Evolutionary conservation across 345 rosid species (phyloP).

Genomic region (Pseudoturritis turrita): DNA sequence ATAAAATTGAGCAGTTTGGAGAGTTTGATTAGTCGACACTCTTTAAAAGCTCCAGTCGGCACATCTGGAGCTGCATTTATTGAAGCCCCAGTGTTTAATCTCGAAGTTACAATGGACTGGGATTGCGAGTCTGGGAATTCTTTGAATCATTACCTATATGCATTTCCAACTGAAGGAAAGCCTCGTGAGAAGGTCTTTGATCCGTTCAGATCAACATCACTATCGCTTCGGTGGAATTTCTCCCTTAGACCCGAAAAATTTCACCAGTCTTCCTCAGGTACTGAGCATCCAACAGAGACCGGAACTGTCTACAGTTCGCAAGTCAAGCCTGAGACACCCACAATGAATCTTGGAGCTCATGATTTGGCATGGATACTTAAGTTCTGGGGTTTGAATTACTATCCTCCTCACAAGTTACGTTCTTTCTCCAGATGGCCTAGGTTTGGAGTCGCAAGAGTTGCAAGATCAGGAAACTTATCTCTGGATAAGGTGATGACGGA

Average conservation of each 20-base stretch:
- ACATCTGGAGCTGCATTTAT: slow-evolving; percentile 55
- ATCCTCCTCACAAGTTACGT: slow-evolving; percentile 94
- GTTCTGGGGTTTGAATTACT: slow-evolving; percentile 81
- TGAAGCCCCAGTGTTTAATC: slow-evolving; percentile 67
- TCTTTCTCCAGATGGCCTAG: slow-evolving; percentile 91
- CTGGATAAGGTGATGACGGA: slow-evolving; percentile 97
- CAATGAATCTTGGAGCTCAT: slow-evolving; percentile 84
- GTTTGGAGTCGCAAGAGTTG: slow-evolving; percentile 77
- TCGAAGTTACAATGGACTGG: slow-evolving; percentile 94
- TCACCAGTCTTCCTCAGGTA: slow-evolving; percentile 39
- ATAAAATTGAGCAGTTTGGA: slow-evolving; percentile 81
- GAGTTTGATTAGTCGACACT: slow-evolving; percentile 59
- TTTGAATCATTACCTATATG: slow-evolving; percentile 83
- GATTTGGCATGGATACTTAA: slow-evolving; percentile 87
- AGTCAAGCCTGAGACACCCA: slow-evolving; percentile 55
- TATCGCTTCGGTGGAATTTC: slow-evolving; percentile 89
- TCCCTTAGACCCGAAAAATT: slow-evolving; percentile 66
- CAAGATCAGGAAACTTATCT: slow-evolving; percentile 88
- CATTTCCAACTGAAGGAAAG: slow-evolving; percentile 82
- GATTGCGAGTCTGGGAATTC: slow-evolving; percentile 88
- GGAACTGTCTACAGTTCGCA: slow-evolving; percentile 2
- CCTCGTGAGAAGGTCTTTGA: slow-evolving; percentile 80
- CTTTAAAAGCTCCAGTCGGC: slow-evolving; percentile 53
- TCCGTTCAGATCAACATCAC: slow-evolving; percentile 93
- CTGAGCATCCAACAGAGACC: slow-evolving; percentile 27